Conservation (phyloP, 208 protist genomes). For the Giardia duodenalis region DNA sequence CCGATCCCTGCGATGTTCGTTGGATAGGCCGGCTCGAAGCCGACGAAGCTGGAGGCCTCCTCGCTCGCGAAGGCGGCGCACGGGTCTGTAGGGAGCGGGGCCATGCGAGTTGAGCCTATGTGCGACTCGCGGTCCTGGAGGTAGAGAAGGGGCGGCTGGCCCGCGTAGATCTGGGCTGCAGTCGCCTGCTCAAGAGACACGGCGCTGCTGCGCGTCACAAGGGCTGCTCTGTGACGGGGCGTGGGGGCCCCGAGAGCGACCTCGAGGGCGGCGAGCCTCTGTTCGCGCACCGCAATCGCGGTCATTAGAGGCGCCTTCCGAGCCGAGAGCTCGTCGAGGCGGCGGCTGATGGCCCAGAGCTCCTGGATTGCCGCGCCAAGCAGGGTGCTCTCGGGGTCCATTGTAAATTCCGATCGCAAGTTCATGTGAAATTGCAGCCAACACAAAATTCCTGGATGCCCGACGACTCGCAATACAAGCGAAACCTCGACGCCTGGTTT, state of each 20-base stretch:
- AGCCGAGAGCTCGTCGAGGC: not conserved
- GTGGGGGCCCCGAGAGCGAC: not conserved
- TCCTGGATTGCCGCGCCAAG: too few species aligned
- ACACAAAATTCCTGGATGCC: too few species aligned
- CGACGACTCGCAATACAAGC: not conserved
- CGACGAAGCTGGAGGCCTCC: not conserved
- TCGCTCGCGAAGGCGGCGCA: not conserved
- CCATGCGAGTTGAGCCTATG: not conserved
- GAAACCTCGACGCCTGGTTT: not conserved
- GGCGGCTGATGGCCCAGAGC: not conserved
- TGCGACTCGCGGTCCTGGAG: not conserved
- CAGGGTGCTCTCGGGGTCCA: too few species aligned
- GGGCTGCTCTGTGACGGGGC: not conserved
- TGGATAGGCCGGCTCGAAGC: not conserved
- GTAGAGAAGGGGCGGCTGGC: not conserved
- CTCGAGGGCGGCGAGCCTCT: not conserved
- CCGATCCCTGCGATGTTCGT: not conserved
- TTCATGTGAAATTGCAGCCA: too few species aligned
- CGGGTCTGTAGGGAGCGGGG: not conserved
- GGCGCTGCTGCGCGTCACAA: not conserved
- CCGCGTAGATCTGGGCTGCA: not conserved
- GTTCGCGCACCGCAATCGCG: not conserved
- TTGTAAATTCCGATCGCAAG: too few species aligned
- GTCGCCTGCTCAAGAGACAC: not conserved
- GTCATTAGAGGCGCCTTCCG: not conserved